These are phyloP conservation scores for Pisolithus orientalis DNA, from an alignment of 768 basidiomycete genomes.

Conservation along the genomic window DNA sequence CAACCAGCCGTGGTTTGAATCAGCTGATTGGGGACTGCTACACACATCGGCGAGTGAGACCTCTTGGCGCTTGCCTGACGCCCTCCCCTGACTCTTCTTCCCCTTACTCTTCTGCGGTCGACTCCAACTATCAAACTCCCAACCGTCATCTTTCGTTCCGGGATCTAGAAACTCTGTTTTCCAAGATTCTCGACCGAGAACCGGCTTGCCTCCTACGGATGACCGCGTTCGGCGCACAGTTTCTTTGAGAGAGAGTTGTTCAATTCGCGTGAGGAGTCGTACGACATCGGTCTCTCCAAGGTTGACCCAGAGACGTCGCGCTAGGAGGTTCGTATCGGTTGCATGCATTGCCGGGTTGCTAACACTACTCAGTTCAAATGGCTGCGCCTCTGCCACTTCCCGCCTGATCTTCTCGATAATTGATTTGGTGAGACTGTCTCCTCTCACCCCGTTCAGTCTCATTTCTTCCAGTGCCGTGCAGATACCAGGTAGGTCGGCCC, in stretches of 20 bases:
- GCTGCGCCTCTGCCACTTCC: constrained; percentile 51
- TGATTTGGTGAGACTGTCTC: constrained; percentile 53
- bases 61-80: background rate
- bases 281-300: constrained; percentile 46
- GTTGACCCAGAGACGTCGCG: constrained; percentile 37
- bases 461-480: constrained; percentile 74
- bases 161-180: constrained; percentile 31
- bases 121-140: constrained; percentile 48
- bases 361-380: constrained; percentile 29
- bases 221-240: constrained; percentile 11
- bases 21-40: background rate
- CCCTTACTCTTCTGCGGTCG: background rate
- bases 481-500: constrained; percentile 77
- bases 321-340: constrained; percentile 32
- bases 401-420: constrained; percentile 59
- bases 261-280: constrained; percentile 46
- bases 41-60: background rate
- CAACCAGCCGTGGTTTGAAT: background rate
- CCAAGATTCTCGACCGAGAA: constrained; percentile 32
- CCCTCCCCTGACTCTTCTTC: background rate
- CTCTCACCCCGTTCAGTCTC: constrained; percentile 67
- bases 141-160: constrained; percentile 29
- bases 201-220: background rate
- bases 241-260: constrained; percentile 32
- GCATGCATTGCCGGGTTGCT: constrained; percentile 19